Base-by-base conservation (phyloP, 352 stramenopile species). In the Phytophthora sansomeana region DNA sequence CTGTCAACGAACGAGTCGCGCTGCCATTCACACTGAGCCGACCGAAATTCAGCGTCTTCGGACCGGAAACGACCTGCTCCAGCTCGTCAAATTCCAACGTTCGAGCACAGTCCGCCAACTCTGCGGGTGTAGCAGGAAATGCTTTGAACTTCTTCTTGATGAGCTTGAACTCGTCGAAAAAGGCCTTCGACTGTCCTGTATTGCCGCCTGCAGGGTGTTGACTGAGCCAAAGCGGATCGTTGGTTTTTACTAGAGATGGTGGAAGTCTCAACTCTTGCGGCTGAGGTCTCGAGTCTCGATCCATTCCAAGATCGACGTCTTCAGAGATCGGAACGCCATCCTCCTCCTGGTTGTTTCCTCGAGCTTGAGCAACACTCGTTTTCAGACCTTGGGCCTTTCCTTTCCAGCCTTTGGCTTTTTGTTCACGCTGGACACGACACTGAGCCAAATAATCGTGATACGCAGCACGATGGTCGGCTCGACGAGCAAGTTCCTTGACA, bases 111-210 rank as follows among this genome's bases (percentile, higher is more conserved):
- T 98, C 94, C 0, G 81, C 79, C 1, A 97, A 67, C 41, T 98
- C 95, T 0, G 91, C 93, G 39, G 97, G 93, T 1, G 93, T 98
- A 8, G 88, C 81, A 6, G 95, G 93, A 3, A 58, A 43, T 0
- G 81, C 7, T 52, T 98, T 98, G 73, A 97, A 98, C 41, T 98
- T 98, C 57, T 92, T 92, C 66, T 94, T 93, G 30, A 98, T 77
- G 26, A 98, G 80, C 61, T 94, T 96, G 47, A 95, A 91, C 13
- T 96, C 91, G 48, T 98, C 87, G 32, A 95, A 91, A 36, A 87
- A 74, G 1, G 64, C 24, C 28, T 87, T 89, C 1, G 70, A 64
- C 16, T 58, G 66, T 13, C 64, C 66, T 10, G 52, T 36, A 11
- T 49, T 60, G 28, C 55, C 56, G 16, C 51, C 70, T 8, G 48